Evolutionary conservation across 352 stramenopile genomes (phyloP), one percentile per base, ranked within the genome.

Genomic region (Pythium volutum): DNA sequence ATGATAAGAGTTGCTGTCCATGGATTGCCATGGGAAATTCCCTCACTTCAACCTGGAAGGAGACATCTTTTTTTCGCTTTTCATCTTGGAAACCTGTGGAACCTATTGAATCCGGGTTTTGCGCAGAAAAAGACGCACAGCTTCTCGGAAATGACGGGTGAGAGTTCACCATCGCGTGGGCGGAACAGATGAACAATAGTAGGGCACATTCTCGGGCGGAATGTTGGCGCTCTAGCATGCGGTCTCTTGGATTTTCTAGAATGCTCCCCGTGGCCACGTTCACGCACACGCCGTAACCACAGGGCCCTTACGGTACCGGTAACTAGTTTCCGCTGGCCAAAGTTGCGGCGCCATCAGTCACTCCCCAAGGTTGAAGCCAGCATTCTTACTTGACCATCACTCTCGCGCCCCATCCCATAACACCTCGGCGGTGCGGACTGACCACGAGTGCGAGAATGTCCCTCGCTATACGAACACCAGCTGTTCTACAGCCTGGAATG

Each of bases 391-490:
- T 14, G 43, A 66, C 59, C 59, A 56, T 51, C 59, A 66, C 50
- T 66, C 51, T 61, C n/a, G 54, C 9, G 41, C 8, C 39, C 48
- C 49, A 66, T 59, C 57, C 57, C 57, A 64, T 47, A 64, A 27
- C 43, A 33, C 22, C 31, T 6, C 31, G n/a, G n/a, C n/a, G n/a
- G n/a, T n/a, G n/a, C n/a, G n/a, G n/a, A n/a, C 31, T 33, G 29
- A 36, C 31, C 31, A 50, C 22, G 27, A 23, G 38, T 29, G 27
- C n/a, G 62, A 70, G 62, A 70, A 70, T n/a, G 5, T 50, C 22
- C 62, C 62, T 70, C 23, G 11, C 2, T 29, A 59, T 69, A 69
- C 42, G 20, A 60, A 55, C 62, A 50, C 27, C 27, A 38, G 42
- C n/a, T 58, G 18, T 15, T 51, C 20, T 51, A 3, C 1, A 18